phyloP scores from a whole-genome alignment of 495 filamentous ascomycete genomes.

The Hypoxylon fuscum region DNA sequence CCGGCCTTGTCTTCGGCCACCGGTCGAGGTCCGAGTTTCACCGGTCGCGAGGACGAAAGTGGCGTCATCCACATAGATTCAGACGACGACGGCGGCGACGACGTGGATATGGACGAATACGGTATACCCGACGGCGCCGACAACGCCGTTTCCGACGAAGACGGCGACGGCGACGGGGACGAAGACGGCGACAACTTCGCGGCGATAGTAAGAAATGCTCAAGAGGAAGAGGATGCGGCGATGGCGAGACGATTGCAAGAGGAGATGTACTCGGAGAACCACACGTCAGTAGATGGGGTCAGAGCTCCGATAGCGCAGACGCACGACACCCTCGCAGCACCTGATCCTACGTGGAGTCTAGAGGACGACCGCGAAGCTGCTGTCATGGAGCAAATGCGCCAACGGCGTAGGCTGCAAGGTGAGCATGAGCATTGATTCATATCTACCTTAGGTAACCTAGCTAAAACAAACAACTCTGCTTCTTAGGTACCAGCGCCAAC shows the following conservation, averaged over 20 bases:
- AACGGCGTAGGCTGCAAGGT: constrained; percentile 59
- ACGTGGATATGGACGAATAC: constrained; percentile 54
- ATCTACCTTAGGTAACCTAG: no score
- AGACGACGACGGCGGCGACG: constrained; percentile 69
- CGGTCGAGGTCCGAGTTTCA: constrained; percentile 32
- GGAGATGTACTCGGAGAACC: constrained; percentile 77
- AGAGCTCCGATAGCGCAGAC: constrained; percentile 91
- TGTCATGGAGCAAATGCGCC: constrained; percentile 71
- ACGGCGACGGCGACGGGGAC: constrained; percentile 61
- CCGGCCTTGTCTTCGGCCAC: constrained; percentile 29
- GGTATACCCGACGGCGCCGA: constrained; percentile 43
- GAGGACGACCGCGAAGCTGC: constrained; percentile 68
- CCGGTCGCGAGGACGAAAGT: constrained; percentile 60
- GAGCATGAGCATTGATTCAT: constrained; percentile 21
- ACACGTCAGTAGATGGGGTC: constrained; percentile 66
- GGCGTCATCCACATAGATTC: constrained; percentile 79
- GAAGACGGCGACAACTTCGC: constrained; percentile 49
- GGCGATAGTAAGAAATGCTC: constrained; percentile 51
- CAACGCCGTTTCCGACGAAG: constrained; percentile 65
- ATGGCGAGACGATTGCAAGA: constrained; percentile 92
- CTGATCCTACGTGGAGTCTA: constrained; percentile 53
- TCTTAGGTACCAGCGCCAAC: constrained; percentile 48
- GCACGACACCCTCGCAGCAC: constrained; percentile 89
- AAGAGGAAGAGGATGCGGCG: constrained; percentile 87
- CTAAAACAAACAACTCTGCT: no score